Conservation (phyloP, 495 filamentous ascomycete species). For the Aspergillus cristatus region DNA sequence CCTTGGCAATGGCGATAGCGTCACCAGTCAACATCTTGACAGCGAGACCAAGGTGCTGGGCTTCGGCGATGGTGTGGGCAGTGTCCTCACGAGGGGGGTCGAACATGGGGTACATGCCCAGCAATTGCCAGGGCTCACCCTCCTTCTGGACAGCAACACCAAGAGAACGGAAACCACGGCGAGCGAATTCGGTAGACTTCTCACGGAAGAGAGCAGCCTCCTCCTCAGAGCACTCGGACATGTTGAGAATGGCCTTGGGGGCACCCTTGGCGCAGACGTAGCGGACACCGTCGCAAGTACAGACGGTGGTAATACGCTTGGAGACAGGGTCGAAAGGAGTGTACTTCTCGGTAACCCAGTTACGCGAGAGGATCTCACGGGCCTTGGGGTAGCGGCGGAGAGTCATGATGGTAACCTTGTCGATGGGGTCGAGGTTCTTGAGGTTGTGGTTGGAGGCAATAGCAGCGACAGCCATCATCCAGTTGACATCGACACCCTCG, state of each 20-base stretch:
- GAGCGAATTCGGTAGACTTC: constrained; percentile 65
- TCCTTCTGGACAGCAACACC: constrained; percentile 65
- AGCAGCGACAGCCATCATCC: constrained; percentile 71
- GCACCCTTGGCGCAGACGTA: constrained; percentile 67
- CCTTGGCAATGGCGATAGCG: constrained; percentile 69
- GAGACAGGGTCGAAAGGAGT: constrained; percentile 71
- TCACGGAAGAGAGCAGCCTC: constrained; percentile 56
- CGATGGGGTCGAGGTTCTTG: constrained; percentile 69
- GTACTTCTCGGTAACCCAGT: constrained; percentile 68
- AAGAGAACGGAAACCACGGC: constrained; percentile 73
- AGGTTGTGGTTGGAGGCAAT: constrained; percentile 69
- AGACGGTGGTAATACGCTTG: constrained; percentile 65
- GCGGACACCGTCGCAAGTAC: constrained; percentile 55
- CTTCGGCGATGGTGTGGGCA: constrained; percentile 68
- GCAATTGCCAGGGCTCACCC: constrained; percentile 56
- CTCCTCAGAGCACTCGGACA: constrained; percentile 55
- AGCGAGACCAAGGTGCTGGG: constrained; percentile 64
- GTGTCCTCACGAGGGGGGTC: constrained; percentile 71
- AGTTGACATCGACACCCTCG: constrained; percentile 68
- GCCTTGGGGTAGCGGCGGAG: constrained; percentile 67
- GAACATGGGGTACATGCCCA: constrained; percentile 73
- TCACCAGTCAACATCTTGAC: constrained; percentile 79
- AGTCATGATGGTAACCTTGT: constrained; percentile 67
- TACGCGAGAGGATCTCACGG: constrained; percentile 56
- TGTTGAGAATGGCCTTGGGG: constrained; percentile 61